Evolutionary conservation across 306 rosid genomes (phyloP).

Genomic region (Abrus precatorius): DNA sequence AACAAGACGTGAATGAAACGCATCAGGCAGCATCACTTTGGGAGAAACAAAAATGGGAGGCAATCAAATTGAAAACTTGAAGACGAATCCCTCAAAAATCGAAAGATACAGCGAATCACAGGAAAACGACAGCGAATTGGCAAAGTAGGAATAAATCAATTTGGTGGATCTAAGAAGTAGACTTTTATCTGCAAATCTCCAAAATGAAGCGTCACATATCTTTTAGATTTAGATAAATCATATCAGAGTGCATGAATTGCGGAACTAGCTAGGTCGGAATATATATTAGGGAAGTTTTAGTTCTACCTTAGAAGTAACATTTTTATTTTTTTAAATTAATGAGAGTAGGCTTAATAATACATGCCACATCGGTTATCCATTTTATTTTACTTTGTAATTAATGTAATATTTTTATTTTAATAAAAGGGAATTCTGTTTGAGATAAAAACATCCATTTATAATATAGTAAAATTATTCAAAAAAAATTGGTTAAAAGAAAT

Average conservation of each 20-base stretch:
- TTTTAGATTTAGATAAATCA: neutral
- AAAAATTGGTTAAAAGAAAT: no score
- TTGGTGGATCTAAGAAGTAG: neutral
- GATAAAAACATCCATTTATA: no score
- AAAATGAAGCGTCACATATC: neutral
- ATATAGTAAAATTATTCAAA: no score
- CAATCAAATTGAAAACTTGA: neutral
- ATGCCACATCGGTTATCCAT: no score
- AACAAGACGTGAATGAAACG: neutral
- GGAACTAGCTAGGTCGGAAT: neutral
- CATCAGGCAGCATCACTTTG: neutral
- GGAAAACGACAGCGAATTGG: neutral
- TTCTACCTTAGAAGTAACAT: no score
- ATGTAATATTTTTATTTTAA: no score
- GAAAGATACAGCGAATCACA: neutral
- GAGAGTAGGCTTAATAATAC: no score
- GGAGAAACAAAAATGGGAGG: slow-evolving; percentile 13
- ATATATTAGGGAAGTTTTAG: neutral
- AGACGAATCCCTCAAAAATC: slow-evolving; percentile 31
- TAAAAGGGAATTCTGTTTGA: no score
- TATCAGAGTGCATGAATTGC: neutral
- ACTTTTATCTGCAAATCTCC: neutral
- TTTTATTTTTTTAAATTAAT: no score
- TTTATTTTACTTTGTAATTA: no score
- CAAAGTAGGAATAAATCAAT: neutral